These are phyloP conservation scores for Candida mattraensis DNA, from an alignment of 805 yeast species.

Conservation along the genomic window DNA sequence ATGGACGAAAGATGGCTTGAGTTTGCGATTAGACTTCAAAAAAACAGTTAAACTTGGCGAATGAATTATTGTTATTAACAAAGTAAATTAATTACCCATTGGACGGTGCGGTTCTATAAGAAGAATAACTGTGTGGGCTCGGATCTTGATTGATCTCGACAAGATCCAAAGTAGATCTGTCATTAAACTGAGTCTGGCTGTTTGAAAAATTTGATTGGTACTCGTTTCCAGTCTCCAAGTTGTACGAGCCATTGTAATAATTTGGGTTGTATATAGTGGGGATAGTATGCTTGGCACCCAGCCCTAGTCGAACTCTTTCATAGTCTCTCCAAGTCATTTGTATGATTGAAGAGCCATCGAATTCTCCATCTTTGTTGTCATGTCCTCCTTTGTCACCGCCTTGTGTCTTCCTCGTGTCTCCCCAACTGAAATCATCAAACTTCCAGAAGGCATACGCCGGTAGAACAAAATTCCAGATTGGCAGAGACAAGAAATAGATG, in stretches of 20 bases:
- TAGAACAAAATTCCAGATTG: conserved; percentile 90
- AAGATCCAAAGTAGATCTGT: conserved; percentile 9
- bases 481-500: conserved; percentile 75
- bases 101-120: conserved; percentile 17
- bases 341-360: conserved; percentile 85
- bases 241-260: conserved; percentile 8
- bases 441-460: conserved; percentile 92
- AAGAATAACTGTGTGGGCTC: conserved; percentile 12
- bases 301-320: conserved; percentile 59
- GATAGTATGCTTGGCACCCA: conserved; percentile 20
- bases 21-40: no score
- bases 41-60: no score
- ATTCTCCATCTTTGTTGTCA: conserved; percentile 72
- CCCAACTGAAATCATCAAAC: conserved; percentile 96
- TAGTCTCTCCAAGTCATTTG: conserved; percentile 96
- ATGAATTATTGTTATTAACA: no score
- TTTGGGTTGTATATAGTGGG: conserved; percentile 30
- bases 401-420: conserved; percentile 82
- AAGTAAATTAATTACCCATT: no score
- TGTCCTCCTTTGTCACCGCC: conserved; percentile 71
- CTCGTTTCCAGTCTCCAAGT: conserved; percentile 5
- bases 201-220: conserved; percentile 1
- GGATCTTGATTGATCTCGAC: conserved; percentile 7
- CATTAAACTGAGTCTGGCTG: neutral
- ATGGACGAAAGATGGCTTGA: conserved; percentile 11